Evolutionary conservation across 805 yeast species (phyloP), one percentile per base, ranked within the genome.

Genomic region (Candida endomychidarum): DNA sequence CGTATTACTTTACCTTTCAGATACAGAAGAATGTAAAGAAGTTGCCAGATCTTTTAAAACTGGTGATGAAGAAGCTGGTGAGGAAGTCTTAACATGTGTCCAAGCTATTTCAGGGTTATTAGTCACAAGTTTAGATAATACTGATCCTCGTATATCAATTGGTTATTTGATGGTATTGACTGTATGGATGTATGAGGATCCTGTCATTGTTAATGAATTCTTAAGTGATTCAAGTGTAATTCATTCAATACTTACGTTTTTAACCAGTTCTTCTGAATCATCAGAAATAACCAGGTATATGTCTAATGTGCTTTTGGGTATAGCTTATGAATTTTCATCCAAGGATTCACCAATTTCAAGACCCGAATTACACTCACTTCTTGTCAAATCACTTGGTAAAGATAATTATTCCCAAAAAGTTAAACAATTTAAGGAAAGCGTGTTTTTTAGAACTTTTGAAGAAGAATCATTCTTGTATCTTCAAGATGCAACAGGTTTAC

Each of bases 401-500:
- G 95, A 88, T 49, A 85, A 84, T 43, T 90, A 86, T 52, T 70
- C 82, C 3, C 71, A 85, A 36, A 82, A 83, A 49, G 73, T 91
- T 3, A 78, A 78, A 37, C 87, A 85, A 53, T 80, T 93, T 50
- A 78, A 81, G 46, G 85, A 84, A 34, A 68, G 72, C 42, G 57
- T 75, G 0, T 52, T 63, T 5, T 79, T 88, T 51, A 70, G 75
- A 8, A 74, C 77, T 40, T 83, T 77, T 47, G 78, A 74, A n/a
- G 74, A 70, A 3, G 72, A 72, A 1, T 65, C 67, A 16, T 65
- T 77, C 19, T 58, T 77, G 17, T 65, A 70, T 12, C 77, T 81
- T 2, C 74, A 76, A 46, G 96, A 88, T 56, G 82, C 80, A 2
- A 80, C 95, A 1, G 99, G 99, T 1, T 72, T 91, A 29, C 99